Conservation (phyloP, 495 filamentous ascomycete genomes). For the Neurospora sp. region DNA sequence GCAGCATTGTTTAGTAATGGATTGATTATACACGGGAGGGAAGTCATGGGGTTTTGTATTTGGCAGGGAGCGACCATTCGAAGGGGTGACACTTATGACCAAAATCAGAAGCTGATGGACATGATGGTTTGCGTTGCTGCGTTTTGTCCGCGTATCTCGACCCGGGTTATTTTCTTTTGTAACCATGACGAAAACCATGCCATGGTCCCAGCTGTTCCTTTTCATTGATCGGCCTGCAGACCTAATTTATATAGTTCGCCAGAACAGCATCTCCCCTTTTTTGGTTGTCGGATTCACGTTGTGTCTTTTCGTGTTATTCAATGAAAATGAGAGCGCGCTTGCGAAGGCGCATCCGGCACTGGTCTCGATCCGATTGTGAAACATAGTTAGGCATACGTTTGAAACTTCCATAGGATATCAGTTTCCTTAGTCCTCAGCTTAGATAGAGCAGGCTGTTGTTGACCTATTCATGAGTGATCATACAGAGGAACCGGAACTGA, state of each 20-base stretch:
- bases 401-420: neutral
- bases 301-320: neutral
- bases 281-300: neutral
- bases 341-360: neutral
- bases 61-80: conserved; percentile 7
- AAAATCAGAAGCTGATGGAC: neutral
- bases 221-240: neutral
- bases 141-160: neutral
- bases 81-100: neutral
- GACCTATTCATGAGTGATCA: neutral
- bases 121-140: neutral
- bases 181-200: neutral
- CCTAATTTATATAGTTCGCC: neutral
- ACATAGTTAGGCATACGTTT: neutral
- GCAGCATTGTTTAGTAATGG: conserved; percentile 24
- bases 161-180: neutral
- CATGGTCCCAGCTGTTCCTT: neutral
- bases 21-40: conserved; percentile 15
- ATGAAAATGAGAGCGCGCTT: neutral
- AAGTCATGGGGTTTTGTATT: conserved; percentile 12
- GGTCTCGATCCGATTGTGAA: neutral
- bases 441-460: neutral
- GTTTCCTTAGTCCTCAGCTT: neutral
- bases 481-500: neutral
- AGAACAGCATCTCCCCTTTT: neutral